Conservation (phyloP, 768 basidiomycete genomes). For the Gymnopilus junonius region DNA sequence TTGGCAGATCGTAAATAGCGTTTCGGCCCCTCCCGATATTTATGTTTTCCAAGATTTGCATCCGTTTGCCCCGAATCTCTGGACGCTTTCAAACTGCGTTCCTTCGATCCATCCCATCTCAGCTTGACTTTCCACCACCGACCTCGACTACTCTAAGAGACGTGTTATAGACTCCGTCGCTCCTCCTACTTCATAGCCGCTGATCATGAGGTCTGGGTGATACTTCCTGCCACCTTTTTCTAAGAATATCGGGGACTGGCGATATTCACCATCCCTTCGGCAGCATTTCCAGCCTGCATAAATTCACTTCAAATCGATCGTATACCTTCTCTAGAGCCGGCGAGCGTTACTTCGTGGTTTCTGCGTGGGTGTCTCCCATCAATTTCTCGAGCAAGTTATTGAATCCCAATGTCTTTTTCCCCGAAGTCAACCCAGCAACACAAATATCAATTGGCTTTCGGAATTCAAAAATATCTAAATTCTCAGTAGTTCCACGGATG, state of each 20-base stretch:
- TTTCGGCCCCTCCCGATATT: conserved; percentile 18
- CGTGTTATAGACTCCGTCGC: conserved; percentile 6
- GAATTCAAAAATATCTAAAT: neutral
- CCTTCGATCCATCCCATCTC: conserved; percentile 10
- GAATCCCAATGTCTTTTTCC: neutral
- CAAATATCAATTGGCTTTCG: neutral
- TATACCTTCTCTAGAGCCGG: neutral
- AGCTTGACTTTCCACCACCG: neutral
- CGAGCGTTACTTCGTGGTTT: neutral
- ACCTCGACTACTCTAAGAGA: no score
- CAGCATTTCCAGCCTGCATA: neutral
- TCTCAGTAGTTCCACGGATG: conserved; percentile 20
- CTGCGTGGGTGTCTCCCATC: neutral
- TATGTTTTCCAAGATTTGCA: conserved; percentile 18
- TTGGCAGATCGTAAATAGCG: conserved; percentile 15
- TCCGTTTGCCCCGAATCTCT: conserved; percentile 12
- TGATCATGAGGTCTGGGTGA: neutral
- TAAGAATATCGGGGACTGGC: neutral
- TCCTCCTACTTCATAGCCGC: neutral
- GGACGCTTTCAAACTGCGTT: conserved; percentile 9
- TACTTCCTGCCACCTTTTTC: neutral
- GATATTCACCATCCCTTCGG: conserved; percentile 5
- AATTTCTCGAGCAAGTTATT: neutral
- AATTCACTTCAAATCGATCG: neutral
- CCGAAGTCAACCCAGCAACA: conserved; percentile 2